Percentiles rank a stretch among this genome's conserved stretches.
phyloP scores from a whole-genome alignment of 495 filamentous ascomycete species.

The Xylaria intraflava region DNA sequence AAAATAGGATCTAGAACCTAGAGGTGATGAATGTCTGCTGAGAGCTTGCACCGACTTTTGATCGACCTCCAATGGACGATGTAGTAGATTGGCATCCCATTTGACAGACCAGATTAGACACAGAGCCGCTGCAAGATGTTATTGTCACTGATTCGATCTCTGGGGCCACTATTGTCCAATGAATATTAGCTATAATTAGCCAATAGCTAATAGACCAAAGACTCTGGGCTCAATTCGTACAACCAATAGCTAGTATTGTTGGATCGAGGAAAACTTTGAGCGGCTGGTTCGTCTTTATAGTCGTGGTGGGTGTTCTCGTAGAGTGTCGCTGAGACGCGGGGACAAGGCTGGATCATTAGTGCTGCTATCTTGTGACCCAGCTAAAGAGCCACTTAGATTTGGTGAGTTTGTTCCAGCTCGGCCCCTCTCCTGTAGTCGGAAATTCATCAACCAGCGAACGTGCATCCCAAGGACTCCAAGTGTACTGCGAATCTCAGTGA shows the following conservation, averaged over 20 bases:
- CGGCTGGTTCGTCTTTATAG: conserved; percentile 8
- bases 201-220: background rate
- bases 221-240: background rate
- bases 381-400: conserved; percentile 3
- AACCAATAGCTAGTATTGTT: background rate
- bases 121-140: background rate
- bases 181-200: background rate
- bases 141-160: background rate
- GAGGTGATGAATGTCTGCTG: background rate
- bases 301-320: conserved; percentile 24
- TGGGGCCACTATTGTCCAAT: background rate
- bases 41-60: background rate
- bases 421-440: conserved; percentile 33
- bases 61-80: background rate
- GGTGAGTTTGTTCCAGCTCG: conserved; percentile 15
- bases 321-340: conserved; percentile 16
- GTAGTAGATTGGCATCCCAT: background rate
- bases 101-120: background rate
- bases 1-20: background rate
- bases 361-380: conserved; percentile 10
- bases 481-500: conserved; percentile 47
- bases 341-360: conserved; percentile 9
- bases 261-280: background rate
- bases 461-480: conserved; percentile 48
- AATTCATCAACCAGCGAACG: conserved; percentile 49